Conservation (phyloP, 2,329 filamentous ascomycete species). For the Zymoseptoria crescenta region DNA sequence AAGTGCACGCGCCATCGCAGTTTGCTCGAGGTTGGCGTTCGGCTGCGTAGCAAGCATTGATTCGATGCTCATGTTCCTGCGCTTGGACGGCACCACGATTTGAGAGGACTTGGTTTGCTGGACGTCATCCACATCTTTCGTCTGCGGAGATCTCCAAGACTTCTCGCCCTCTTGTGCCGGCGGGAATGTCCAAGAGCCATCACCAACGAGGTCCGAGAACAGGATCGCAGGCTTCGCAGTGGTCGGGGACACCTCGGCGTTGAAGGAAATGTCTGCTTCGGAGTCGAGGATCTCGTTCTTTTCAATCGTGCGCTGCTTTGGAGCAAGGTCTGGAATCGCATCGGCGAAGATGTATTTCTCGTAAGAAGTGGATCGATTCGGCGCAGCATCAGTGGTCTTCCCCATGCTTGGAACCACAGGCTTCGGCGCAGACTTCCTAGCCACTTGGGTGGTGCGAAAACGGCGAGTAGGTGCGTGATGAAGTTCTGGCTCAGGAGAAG, state of each 20-base stretch:
- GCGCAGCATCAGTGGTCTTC: background rate
- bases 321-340: background rate
- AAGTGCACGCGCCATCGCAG: too few relatives aligned
- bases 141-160: too few relatives aligned
- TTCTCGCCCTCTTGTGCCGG: too few relatives aligned
- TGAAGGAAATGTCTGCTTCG: background rate
- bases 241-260: background rate
- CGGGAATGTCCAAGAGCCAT: background rate
- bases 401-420: background rate
- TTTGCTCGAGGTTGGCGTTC: background rate
- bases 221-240: background rate
- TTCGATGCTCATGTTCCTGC: background rate
- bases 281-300: background rate
- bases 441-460: background rate
- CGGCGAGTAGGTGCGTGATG: background rate
- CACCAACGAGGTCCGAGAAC: background rate
- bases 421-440: background rate
- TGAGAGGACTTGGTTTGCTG: background rate
- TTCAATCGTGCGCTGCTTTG: background rate
- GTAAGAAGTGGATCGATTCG: background rate
- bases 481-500: background rate
- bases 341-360: background rate
- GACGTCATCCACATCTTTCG: background rate
- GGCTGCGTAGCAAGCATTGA: background rate
- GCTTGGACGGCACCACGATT: background rate